Conservation (phyloP, 495 filamentous ascomycete species). For the Apiosordaria backusii region DNA sequence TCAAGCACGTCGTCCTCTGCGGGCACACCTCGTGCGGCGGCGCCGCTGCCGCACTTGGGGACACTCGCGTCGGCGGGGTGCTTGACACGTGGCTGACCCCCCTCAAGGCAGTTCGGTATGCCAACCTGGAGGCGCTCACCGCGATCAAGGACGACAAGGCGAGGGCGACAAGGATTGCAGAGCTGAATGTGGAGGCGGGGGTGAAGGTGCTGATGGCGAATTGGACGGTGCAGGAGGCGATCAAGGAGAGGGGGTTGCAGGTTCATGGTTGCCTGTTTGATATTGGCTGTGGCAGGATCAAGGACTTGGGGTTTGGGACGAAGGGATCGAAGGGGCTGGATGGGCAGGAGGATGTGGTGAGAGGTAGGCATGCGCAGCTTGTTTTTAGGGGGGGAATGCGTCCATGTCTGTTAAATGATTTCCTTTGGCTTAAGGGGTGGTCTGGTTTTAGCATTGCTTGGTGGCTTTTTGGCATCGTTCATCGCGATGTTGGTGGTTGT, state of each 20-base stretch:
- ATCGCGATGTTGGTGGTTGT: not conserved
- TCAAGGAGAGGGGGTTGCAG: slow-evolving; percentile 63
- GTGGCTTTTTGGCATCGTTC: not conserved
- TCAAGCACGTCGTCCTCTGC: slow-evolving; percentile 80
- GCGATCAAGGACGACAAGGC: slow-evolving; percentile 46
- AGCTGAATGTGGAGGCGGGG: slow-evolving; percentile 68
- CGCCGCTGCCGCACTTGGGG: slow-evolving; percentile 63
- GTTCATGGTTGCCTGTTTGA: slow-evolving; percentile 73
- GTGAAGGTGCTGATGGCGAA: slow-evolving; percentile 61
- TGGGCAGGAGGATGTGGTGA: slow-evolving; percentile 33
- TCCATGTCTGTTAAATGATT: slow-evolving; percentile 27
- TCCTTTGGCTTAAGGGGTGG: not conserved
- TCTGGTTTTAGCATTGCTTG: not conserved
- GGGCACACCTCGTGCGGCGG: slow-evolving; percentile 83
- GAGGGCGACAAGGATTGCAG: slow-evolving; percentile 54
- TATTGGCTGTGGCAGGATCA: slow-evolving; percentile 56
- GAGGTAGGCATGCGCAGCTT: slow-evolving; percentile 49
- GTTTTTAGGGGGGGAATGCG: slow-evolving; percentile 42
- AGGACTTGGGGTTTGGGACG: slow-evolving; percentile 53
- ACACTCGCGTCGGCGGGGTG: slow-evolving; percentile 65
- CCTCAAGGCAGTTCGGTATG: slow-evolving; percentile 56
- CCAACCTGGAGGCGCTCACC: slow-evolving; percentile 53
- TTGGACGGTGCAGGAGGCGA: slow-evolving; percentile 58
- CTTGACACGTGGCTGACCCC: slow-evolving; percentile 81
- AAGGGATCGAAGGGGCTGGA: slow-evolving; percentile 25